phyloP scores from a whole-genome alignment of 495 filamentous ascomycete species.

The Hypoxylon cercidicola region DNA sequence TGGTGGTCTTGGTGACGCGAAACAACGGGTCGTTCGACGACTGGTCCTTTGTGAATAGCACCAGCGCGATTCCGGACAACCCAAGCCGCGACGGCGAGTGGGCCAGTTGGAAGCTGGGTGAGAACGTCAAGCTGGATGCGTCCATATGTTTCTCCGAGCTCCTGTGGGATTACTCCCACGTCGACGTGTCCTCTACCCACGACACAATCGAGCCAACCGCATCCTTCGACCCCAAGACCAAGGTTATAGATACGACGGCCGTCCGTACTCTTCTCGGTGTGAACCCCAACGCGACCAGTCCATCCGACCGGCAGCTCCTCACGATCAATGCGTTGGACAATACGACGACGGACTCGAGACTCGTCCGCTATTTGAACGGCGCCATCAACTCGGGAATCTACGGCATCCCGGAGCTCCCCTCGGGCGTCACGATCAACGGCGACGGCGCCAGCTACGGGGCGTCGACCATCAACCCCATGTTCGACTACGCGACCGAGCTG shows the following conservation, averaged over 20 bases:
- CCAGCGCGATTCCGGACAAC: slow-evolving; percentile 12
- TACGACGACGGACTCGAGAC: slow-evolving; percentile 10
- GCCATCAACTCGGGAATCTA: slow-evolving; percentile 12
- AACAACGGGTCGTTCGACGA: slow-evolving; percentile 22
- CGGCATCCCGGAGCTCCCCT: neutral
- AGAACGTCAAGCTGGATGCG: slow-evolving; percentile 4
- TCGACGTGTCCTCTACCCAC: slow-evolving; percentile 12
- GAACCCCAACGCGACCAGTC: neutral
- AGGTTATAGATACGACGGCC: slow-evolving; percentile 1
- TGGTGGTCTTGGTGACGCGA: slow-evolving; percentile 15
- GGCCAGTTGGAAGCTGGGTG: slow-evolving; percentile 7
- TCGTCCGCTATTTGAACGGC: slow-evolving; percentile 8
- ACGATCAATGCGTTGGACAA: slow-evolving; percentile 7
- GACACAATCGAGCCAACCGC: slow-evolving; percentile 11
- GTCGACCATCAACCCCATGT: slow-evolving; percentile 16
- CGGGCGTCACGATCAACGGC: slow-evolving; percentile 12
- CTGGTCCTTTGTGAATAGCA: slow-evolving; percentile 12
- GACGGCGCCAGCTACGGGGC: slow-evolving; percentile 12
- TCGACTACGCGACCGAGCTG: slow-evolving; percentile 1
- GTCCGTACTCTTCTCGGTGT: slow-evolving; percentile 13
- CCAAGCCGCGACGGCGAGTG: slow-evolving; percentile 12
- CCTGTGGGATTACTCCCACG: slow-evolving; percentile 13
- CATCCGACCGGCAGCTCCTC: slow-evolving; percentile 8
- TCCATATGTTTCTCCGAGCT: slow-evolving; percentile 19
- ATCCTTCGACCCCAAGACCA: slow-evolving; percentile 2